A percentile compares a stretch with the other conserved stretches of the same genome.
Evolutionary conservation across 2,329 filamentous ascomycete genomes (phyloP).

Genomic region (Trichoderma cornu-damae): DNA sequence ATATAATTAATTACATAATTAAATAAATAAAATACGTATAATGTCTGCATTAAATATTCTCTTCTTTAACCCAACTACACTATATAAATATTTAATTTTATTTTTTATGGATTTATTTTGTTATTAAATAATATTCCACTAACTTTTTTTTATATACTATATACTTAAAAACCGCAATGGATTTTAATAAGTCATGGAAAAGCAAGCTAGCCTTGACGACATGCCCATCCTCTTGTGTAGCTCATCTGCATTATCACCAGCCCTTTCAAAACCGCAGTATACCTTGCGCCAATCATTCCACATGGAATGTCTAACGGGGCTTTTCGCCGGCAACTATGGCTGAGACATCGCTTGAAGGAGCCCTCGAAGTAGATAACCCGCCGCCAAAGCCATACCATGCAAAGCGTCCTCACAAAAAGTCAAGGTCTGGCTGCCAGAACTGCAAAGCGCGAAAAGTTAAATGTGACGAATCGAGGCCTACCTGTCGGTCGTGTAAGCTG

Average conservation of each 20-base stretch:
- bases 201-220: background rate
- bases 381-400: slow-evolving; percentile 30
- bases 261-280: background rate
- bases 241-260: background rate
- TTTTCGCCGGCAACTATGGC: slow-evolving; percentile 6
- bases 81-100: too few species aligned
- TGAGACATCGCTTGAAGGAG: slow-evolving; percentile 1
- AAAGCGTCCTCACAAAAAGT: slow-evolving; percentile 54
- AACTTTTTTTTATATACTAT: too few species aligned
- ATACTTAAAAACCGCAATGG: too few species aligned
- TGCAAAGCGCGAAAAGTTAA: slow-evolving; percentile 54
- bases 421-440: slow-evolving; percentile 47
- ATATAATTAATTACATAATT: too few species aligned
- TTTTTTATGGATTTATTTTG: too few species aligned
- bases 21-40: too few species aligned
- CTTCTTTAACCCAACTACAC: too few species aligned
- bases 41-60: too few species aligned
- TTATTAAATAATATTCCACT: too few species aligned
- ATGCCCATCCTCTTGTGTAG: background rate
- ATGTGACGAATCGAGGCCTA: slow-evolving; percentile 48
- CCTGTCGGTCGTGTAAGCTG: slow-evolving; percentile 45
- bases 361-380: background rate
- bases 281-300: background rate
- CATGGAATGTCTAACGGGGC: background rate
- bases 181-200: background rate